Conservation (phyloP, 192 early-diverging fungal genomes). For the Coemansia sp. region DNA sequence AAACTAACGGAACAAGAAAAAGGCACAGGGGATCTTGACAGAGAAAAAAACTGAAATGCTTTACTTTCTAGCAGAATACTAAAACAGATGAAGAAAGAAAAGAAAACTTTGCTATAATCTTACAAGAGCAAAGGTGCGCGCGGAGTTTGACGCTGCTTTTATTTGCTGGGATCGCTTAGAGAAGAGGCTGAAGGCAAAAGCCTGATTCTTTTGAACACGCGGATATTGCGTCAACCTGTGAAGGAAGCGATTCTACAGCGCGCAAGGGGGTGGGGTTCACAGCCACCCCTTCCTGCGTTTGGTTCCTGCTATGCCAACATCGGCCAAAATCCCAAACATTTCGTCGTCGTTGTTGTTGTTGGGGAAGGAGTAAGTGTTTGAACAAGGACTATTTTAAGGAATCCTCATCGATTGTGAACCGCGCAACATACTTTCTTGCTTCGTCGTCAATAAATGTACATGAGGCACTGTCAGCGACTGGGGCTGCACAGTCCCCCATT, state of each 20-base stretch:
- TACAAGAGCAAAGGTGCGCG: background rate
- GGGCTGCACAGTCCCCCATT: background rate
- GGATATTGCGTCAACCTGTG: background rate
- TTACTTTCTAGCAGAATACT: background rate
- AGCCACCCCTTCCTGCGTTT: background rate
- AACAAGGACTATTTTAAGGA: background rate
- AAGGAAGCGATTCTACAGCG: background rate
- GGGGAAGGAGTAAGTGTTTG: background rate
- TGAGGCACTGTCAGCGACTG: background rate
- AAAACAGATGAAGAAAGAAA: background rate
- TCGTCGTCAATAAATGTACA: background rate
- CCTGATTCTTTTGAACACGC: background rate
- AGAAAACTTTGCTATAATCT: background rate
- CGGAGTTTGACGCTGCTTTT: background rate
- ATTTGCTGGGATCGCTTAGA: background rate
- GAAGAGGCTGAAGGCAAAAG: background rate
- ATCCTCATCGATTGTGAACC: background rate
- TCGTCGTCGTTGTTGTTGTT: constrained; percentile 6
- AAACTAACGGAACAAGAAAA: background rate
- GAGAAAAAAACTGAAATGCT: background rate
- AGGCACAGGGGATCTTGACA: background rate
- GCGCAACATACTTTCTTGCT: too few species aligned
- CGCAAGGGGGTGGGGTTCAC: background rate
- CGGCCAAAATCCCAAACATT: background rate
- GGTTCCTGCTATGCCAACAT: too few species aligned